Conservation (phyloP, 495 filamentous ascomycete species). For the Annulohypoxylon bovei region DNA sequence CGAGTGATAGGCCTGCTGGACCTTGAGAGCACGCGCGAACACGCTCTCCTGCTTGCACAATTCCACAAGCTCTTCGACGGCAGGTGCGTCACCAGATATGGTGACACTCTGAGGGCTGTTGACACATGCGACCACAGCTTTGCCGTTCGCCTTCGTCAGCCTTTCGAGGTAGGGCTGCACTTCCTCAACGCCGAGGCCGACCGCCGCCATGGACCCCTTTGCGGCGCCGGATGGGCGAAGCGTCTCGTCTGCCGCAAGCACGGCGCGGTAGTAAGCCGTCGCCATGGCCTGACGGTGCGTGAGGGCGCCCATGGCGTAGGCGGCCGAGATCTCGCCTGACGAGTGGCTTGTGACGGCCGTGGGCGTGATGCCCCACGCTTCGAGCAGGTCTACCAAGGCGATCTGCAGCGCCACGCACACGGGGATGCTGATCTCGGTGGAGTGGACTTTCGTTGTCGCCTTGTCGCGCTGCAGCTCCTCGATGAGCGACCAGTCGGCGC, state of each 20-base stretch:
- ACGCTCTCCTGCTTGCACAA: no score
- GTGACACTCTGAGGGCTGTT: neutral
- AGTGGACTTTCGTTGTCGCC: slow-evolving; percentile 2
- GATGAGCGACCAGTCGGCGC: slow-evolving; percentile 11
- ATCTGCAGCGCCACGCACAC: slow-evolving; percentile 53
- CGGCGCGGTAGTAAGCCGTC: slow-evolving; percentile 57
- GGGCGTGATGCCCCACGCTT: slow-evolving; percentile 54
- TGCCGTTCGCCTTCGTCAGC: neutral
- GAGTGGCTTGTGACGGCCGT: slow-evolving; percentile 61
- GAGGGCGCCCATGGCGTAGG: slow-evolving; percentile 47
- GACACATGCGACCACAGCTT: neutral
- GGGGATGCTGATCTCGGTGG: slow-evolving; percentile 47
- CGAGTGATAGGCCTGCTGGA: neutral
- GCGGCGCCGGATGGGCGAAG: neutral
- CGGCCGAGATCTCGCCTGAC: slow-evolving; percentile 62
- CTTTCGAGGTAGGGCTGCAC: neutral
- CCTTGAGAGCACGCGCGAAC: neutral
- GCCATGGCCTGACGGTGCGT: slow-evolving; percentile 50
- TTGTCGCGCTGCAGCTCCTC: slow-evolving; percentile 7
- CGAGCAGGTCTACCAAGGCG: slow-evolving; percentile 54
- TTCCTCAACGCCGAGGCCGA: neutral
- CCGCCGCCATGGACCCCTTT: neutral
- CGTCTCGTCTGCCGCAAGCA: neutral
- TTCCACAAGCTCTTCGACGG: neutral
- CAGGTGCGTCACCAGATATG: neutral